A percentile compares a stretch with the other conserved stretches of the same genome.
phyloP scores from a whole-genome alignment of 495 filamentous ascomycete genomes.

The Penicillium bialowiezense region DNA sequence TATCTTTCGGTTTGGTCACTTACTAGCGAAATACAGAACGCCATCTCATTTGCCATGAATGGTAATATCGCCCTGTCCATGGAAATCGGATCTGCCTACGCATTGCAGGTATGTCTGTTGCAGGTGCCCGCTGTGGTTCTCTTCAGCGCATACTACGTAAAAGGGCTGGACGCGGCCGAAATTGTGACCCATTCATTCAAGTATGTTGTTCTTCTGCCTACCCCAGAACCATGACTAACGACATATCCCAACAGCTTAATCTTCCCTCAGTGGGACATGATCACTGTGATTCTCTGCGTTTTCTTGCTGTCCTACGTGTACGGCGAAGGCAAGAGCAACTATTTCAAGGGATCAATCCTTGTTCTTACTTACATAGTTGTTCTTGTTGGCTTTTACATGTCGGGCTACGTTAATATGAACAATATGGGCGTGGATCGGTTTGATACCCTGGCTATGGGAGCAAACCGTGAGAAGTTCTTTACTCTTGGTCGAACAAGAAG shows the following conservation, averaged over 20 bases:
- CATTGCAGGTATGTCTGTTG: slow-evolving; percentile 93
- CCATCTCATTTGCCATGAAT: slow-evolving; percentile 99
- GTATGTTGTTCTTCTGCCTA: slow-evolving; percentile 34
- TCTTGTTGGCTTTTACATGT: slow-evolving; percentile 86
- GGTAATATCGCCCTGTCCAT: slow-evolving; percentile 99
- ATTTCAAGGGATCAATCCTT: slow-evolving; percentile 82
- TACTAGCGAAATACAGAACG: slow-evolving; percentile 63
- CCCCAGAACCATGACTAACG: slow-evolving; percentile 5
- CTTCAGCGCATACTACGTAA: slow-evolving; percentile 69
- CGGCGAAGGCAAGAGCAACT: slow-evolving; percentile 85
- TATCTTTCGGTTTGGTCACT: not conserved
- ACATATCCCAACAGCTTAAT: slow-evolving; percentile 59
- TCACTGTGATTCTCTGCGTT: slow-evolving; percentile 95
- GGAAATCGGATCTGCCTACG: slow-evolving; percentile 98
- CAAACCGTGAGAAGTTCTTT: slow-evolving; percentile 34
- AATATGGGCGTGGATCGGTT: slow-evolving; percentile 64
- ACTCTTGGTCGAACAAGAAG: slow-evolving; percentile 35
- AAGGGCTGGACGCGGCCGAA: slow-evolving; percentile 51
- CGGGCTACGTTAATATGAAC: slow-evolving; percentile 65
- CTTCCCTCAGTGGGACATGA: slow-evolving; percentile 99
- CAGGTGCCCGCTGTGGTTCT: slow-evolving; percentile 92
- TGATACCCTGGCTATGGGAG: slow-evolving; percentile 59
- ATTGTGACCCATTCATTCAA: slow-evolving; percentile 77
- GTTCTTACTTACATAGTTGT: slow-evolving; percentile 93
- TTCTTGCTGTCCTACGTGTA: slow-evolving; percentile 98